Conservation (phyloP, 148 eudicot genomes). For the Rhododendron kiyosumense region DNA sequence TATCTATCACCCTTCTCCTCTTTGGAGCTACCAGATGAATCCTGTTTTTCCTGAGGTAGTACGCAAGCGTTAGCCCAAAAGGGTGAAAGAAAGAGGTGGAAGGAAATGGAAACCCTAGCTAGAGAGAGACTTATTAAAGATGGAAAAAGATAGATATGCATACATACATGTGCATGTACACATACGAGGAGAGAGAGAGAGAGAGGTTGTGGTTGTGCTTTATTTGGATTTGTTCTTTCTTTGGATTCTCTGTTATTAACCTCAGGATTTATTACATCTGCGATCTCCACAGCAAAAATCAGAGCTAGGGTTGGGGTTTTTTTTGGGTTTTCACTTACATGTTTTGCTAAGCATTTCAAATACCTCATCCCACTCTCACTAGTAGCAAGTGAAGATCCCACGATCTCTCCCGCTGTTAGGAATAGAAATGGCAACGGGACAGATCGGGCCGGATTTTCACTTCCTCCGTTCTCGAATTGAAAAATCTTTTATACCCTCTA, state of each 20-base stretch:
- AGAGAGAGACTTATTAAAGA: background rate
- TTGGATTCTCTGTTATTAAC: constrained; percentile 6
- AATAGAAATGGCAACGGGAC: background rate
- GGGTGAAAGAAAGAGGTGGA: constrained; percentile 7
- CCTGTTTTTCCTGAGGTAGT: background rate
- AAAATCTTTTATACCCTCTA: background rate
- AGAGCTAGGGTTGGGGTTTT: constrained; percentile 19
- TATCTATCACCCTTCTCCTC: background rate
- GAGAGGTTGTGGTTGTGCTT: background rate
- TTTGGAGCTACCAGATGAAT: background rate
- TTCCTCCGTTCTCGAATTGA: background rate
- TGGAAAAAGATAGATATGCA: background rate
- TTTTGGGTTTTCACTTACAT: background rate
- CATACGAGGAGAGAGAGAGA: background rate
- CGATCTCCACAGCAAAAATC: background rate
- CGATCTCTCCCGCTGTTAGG: background rate
- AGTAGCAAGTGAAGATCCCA: background rate
- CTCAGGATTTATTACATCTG: constrained; percentile 5
- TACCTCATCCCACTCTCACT: background rate
- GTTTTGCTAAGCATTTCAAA: background rate
- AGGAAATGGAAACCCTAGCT: constrained; percentile 16
- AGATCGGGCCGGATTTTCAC: background rate
- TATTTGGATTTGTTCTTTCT: background rate
- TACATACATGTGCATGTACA: background rate
- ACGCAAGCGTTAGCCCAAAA: constrained; percentile 4